phyloP scores from a whole-genome alignment of 768 basidiomycete genomes.

The Boletus bicolor region DNA sequence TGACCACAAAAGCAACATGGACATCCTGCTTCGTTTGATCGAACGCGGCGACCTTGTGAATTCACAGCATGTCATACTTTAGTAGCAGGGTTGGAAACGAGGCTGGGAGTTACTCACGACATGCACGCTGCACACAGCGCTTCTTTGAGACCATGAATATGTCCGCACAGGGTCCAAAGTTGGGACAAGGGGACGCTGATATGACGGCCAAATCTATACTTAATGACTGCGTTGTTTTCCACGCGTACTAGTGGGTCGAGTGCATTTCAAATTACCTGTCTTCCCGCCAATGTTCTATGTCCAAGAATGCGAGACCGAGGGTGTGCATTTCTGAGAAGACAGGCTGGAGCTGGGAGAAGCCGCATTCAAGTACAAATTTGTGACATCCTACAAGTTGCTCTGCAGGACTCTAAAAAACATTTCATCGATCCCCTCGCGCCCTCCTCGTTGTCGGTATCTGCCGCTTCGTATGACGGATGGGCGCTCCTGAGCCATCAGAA shows the following conservation, averaged over 20 bases:
- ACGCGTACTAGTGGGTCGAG: not conserved
- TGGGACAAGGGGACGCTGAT: not conserved
- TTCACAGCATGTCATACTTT: conserved; percentile 1
- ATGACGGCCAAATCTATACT: not conserved
- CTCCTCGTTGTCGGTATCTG: conserved; percentile 10
- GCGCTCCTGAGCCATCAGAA: not conserved
- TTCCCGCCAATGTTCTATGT: not conserved
- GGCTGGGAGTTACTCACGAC: conserved; percentile 5
- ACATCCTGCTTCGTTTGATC: conserved; percentile 3
- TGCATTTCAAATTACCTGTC: not conserved
- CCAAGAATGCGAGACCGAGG: not conserved
- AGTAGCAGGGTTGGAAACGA: conserved; percentile 7
- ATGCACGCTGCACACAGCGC: conserved; percentile 6
- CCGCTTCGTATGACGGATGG: not conserved
- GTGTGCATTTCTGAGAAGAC: not conserved
- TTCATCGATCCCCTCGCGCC: not conserved
- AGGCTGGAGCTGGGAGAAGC: not conserved
- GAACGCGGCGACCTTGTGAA: conserved; percentile 18
- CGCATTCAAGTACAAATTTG: not conserved
- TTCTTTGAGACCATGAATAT: not conserved
- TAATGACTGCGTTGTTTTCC: not conserved
- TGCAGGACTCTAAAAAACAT: not conserved
- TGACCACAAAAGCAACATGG: not conserved
- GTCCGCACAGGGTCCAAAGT: not conserved
- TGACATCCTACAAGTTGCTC: not conserved